A percentile compares a stretch with the other conserved stretches of the same genome.
Evolutionary conservation across 1,284 basidiomycete species (phyloP).

Genomic region (Leccinum ponderosum): DNA sequence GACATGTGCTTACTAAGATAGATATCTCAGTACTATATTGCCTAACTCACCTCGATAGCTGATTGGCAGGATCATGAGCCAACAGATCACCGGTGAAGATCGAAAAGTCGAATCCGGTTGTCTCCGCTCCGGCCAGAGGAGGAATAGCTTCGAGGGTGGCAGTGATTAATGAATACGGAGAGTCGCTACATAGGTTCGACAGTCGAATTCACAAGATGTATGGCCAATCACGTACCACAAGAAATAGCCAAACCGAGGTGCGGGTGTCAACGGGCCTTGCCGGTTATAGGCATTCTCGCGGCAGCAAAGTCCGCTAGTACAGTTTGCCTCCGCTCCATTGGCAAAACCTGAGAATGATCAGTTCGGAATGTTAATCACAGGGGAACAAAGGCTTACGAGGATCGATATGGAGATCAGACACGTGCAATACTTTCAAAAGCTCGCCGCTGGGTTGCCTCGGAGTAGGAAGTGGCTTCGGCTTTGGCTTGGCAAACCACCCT

Average conservation of each 20-base stretch:
- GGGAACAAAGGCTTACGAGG: slow-evolving; percentile 44
- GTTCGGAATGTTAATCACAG: not conserved
- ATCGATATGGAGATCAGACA: slow-evolving; percentile 81
- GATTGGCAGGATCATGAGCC: slow-evolving; percentile 67
- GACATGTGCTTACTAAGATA: slow-evolving; percentile 1
- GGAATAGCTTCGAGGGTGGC: slow-evolving; percentile 71
- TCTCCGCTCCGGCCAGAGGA: slow-evolving; percentile 59
- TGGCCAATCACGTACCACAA: slow-evolving; percentile 44
- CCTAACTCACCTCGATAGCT: slow-evolving; percentile 53
- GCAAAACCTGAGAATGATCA: slow-evolving; percentile 51
- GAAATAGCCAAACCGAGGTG: slow-evolving; percentile 68
- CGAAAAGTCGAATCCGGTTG: slow-evolving; percentile 62
- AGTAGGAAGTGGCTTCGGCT: slow-evolving; percentile 62
- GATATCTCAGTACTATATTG: not conserved
- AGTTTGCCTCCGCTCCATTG: slow-evolving; percentile 74
- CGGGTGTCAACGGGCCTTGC: slow-evolving; percentile 52
- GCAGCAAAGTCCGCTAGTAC: slow-evolving; percentile 74
- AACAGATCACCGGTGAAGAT: slow-evolving; percentile 80
- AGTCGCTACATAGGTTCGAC: slow-evolving; percentile 49
- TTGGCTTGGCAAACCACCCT: slow-evolving; percentile 64
- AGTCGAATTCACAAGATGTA: not conserved
- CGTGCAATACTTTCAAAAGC: slow-evolving; percentile 71
- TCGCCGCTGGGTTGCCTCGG: slow-evolving; percentile 59
- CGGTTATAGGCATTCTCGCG: slow-evolving; percentile 56
- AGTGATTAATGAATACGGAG: slow-evolving; percentile 63